Evolutionary conservation across 768 basidiomycete species (phyloP), one percentile per base, ranked within the genome.

Genomic region (Leucocoprinus birnbaumii): DNA sequence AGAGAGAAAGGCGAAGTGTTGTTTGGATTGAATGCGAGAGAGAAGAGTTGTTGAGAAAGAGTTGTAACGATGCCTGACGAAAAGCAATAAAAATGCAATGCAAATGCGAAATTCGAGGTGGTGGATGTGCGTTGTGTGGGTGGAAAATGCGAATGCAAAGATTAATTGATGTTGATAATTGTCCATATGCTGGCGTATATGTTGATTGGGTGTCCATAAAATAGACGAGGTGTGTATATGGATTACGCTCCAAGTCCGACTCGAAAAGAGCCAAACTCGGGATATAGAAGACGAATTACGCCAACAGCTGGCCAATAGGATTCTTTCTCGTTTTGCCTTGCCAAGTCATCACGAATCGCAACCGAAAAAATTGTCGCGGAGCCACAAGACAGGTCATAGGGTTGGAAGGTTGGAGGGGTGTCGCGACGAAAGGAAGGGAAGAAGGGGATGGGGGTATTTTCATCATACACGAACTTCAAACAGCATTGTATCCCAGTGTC

Each of bases 41-140:
- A n/a, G n/a, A n/a, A n/a, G n/a, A n/a, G n/a, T n/a, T n/a, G n/a
- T n/a, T n/a, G n/a, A n/a, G n/a, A n/a, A n/a, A n/a, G n/a, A n/a
- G n/a, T n/a, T 38, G 38, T 10, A 16, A 38, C 40, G 21, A 35
- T 44, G 49, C 25, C 37, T 18, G 48, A 26, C 40, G 49, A 43
- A 55, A 55, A 49, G 26, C 41, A 55, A 41, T 53, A 55, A 48
- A 55, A 49, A 49, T 55, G 54, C 54, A 55, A 49, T 55, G 54
- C 53, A 31, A 40, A 37, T 54, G 43, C 4, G 34, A 19, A 41
- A n/a, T n/a, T n/a, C n/a, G n/a, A n/a, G n/a, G n/a, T n/a, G n/a
- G n/a, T n/a, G n/a, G n/a, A n/a, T n/a, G n/a, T n/a, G n/a, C n/a
- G n/a, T n/a, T n/a, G 46, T 22, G 27, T 7, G 13, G n/a, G 21